Conservation (phyloP, 2,329 filamentous ascomycete genomes). For the Colletotrichum graminicola region DNA sequence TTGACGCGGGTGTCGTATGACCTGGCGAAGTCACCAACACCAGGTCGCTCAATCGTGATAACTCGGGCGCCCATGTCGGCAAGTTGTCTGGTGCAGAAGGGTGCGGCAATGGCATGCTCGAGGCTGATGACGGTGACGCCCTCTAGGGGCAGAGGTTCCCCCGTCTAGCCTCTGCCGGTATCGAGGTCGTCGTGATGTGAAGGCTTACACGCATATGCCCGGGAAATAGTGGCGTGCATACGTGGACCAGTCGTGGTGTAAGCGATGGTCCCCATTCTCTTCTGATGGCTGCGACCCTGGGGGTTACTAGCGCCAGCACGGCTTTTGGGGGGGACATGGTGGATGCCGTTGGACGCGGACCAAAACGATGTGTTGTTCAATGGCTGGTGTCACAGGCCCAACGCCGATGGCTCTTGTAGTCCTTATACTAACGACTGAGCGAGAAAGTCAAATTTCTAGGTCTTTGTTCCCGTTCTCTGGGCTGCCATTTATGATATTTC, state of each 20-base stretch:
- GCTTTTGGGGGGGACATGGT: neutral
- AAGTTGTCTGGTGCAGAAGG: conserved; percentile 66
- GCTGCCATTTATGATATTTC: neutral
- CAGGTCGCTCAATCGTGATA: conserved; percentile 67
- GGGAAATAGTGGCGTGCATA: neutral
- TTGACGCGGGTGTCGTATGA: conserved; percentile 63
- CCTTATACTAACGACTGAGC: neutral
- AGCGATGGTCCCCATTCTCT: neutral
- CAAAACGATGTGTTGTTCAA: neutral
- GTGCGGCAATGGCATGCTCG: conserved; percentile 67
- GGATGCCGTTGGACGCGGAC: neutral
- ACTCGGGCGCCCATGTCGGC: conserved; percentile 66
- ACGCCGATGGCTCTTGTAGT: neutral
- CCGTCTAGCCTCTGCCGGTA: neutral
- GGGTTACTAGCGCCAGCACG: neutral
- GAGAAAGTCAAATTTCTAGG: neutral
- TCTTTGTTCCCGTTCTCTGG: neutral
- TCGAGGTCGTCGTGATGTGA: neutral
- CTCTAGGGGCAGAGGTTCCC: conserved; percentile 45
- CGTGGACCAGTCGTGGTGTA: neutral
- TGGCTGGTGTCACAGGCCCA: neutral
- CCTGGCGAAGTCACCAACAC: conserved; percentile 65
- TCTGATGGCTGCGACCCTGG: neutral
- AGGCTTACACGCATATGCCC: no score
- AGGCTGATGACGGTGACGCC: conserved; percentile 65